phyloP scores from a whole-genome alignment of 805 yeast species.

The Jamesozyma jinghongensis region DNA sequence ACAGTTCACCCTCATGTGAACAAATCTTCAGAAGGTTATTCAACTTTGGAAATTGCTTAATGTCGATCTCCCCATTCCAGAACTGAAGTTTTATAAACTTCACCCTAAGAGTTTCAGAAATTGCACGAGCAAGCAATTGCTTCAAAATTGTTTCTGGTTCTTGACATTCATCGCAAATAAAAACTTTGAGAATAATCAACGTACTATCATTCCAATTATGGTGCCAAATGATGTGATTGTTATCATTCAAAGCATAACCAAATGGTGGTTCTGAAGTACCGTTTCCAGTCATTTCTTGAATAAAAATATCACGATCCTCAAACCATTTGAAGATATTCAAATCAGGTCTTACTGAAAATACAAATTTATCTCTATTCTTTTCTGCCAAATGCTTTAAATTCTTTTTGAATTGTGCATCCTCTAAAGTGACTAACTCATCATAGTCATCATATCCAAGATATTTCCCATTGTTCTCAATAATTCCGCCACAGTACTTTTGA shows the following conservation, averaged over 20 bases:
- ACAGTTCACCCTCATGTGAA: conserved; percentile 19
- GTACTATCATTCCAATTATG: conserved; percentile 34
- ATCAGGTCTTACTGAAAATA: conserved; percentile 33
- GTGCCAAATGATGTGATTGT: conserved; percentile 37
- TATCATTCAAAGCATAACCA: conserved; percentile 25
- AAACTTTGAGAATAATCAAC: conserved; percentile 25
- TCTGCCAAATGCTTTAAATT: conserved; percentile 16
- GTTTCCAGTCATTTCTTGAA: conserved; percentile 18
- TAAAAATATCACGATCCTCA: conserved; percentile 32
- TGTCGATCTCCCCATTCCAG: conserved; percentile 36
- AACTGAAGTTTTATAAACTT: conserved; percentile 25
- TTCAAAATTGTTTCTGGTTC: conserved; percentile 17
- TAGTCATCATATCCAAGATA: conserved; percentile 28
- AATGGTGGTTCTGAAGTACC: conserved; percentile 14
- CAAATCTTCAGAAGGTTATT: conserved; percentile 13
- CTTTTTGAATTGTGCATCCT: conserved; percentile 16
- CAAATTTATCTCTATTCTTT: conserved; percentile 15
- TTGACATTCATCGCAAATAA: conserved; percentile 8
- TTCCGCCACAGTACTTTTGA: conserved; percentile 10
- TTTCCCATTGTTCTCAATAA: conserved; percentile 10
- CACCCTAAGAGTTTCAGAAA: conserved; percentile 28
- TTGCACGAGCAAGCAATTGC: conserved; percentile 27
- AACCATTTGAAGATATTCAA: conserved; percentile 36
- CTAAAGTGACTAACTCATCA: conserved; percentile 23
- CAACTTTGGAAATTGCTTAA: conserved; percentile 16